Evolutionary conservation across 176 grass and related monocot species (phyloP), one percentile per base, ranked within the genome.

Genomic region (Saccharum spontaneum): DNA sequence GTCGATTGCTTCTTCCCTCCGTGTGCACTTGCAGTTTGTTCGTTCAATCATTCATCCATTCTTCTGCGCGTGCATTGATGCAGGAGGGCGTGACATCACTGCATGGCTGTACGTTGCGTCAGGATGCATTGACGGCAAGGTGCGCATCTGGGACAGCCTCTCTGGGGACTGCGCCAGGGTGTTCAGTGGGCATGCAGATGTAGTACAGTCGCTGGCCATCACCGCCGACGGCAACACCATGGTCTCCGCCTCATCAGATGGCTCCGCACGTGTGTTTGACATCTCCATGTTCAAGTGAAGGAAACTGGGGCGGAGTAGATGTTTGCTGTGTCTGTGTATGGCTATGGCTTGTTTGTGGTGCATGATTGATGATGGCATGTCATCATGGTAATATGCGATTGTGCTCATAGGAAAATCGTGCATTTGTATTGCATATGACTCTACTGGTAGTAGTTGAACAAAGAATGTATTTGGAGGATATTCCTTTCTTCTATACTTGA

Each of bases 101-200:
- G 59, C 71, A 76, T 97, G 94, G 94, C 28, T 97, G 43, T 98
- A 84, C 14, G 90, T 98, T 0, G 93, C 88, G 17, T 89, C 91
- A 12, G 93, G 97, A 57, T 95, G 91, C 74, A 64, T 95, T 4
- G 93, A 95, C 2, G 88, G 97, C 59, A 92, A 82, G 63, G 91
- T 98, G 33, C 81, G 97, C 10, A 91, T 98, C 69, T 96, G 97
- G 97, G 97, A 98, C 81, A 91, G 91, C 72, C 85, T 98, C 37
- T 87, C 97, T 0, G 97, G 91, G 16, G 91, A 87, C 10, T 86
- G 90, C 3, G 67, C 44, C 15, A 89, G 70, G 86, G 87, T 18
- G 4, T 92, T 94, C 18, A 89, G 69, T 0, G 91, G 93, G 23
- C 93, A 92, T n/a, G 15, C 24, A 4, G 90, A 95, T 40, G 78